Percentiles rank a stretch among this genome's conserved stretches.
These are phyloP conservation scores for Rostrohypoxylon terebratum DNA, from an alignment of 495 filamentous ascomycete species.

Conservation along the genomic window DNA sequence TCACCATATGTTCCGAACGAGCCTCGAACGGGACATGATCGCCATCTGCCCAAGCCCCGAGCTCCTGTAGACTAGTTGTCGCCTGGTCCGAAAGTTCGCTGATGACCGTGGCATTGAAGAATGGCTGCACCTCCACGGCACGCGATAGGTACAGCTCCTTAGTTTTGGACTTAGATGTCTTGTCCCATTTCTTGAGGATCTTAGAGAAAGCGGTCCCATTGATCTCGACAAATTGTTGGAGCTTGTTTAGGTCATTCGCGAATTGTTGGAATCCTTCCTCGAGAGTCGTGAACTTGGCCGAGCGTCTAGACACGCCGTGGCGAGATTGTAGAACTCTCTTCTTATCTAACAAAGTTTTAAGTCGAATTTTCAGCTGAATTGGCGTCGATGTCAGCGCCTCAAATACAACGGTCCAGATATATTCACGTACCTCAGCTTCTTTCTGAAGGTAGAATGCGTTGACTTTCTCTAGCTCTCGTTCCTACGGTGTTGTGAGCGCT, in stretches of 20 bases:
- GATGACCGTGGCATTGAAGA: slow-evolving; percentile 96
- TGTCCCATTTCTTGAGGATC: slow-evolving; percentile 99
- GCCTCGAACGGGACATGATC: slow-evolving; percentile 86
- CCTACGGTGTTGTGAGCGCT: slow-evolving; percentile 62
- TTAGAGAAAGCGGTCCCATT: slow-evolving; percentile 98
- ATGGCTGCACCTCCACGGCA: slow-evolving; percentile 96
- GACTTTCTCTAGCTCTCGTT: slow-evolving; percentile 97
- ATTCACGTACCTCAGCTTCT: slow-evolving; percentile 84
- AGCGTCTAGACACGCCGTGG: slow-evolving; percentile 80
- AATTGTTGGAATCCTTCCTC: slow-evolving; percentile 98
- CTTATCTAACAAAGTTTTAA: slow-evolving; percentile 93
- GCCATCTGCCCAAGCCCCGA: slow-evolving; percentile 96
- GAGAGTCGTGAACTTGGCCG: slow-evolving; percentile 89
- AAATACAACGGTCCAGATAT: neutral
- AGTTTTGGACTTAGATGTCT: slow-evolving; percentile 98
- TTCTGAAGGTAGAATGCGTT: slow-evolving; percentile 98
- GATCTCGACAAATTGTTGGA: slow-evolving; percentile 98
- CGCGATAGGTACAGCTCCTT: slow-evolving; percentile 97
- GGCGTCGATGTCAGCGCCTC: slow-evolving; percentile 22
- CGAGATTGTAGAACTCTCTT: slow-evolving; percentile 88
- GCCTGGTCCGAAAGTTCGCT: slow-evolving; percentile 96
- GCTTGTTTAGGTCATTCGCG: slow-evolving; percentile 92
- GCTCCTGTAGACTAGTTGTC: slow-evolving; percentile 89
- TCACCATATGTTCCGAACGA: slow-evolving; percentile 71
- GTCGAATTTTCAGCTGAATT: slow-evolving; percentile 84